Evolutionary conservation across 179 eudicot species (phyloP).

Genomic region (Monotropa hypopitys): DNA sequence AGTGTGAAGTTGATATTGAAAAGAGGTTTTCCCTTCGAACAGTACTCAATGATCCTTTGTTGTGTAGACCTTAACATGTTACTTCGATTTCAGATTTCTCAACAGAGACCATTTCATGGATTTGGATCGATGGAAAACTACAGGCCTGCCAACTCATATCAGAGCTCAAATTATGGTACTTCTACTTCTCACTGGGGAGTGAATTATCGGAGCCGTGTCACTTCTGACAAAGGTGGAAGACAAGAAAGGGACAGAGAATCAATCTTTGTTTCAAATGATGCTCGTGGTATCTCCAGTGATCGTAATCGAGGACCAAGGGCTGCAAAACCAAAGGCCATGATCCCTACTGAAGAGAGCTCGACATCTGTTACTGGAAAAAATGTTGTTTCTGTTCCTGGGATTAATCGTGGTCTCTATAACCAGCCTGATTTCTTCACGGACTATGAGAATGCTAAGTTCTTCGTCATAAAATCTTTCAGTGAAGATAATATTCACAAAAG

Average conservation of each 20-base stretch:
- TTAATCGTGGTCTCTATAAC: constrained; percentile 40
- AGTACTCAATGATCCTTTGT: neutral
- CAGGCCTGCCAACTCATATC: constrained; percentile 44
- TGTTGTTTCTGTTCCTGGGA: constrained; percentile 40
- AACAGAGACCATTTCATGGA: constrained; percentile 61
- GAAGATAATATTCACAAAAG: constrained; percentile 96
- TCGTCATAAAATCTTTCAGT: constrained; percentile 88
- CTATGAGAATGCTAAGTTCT: constrained; percentile 76
- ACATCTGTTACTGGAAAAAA: constrained; percentile 23
- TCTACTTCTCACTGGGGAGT: constrained; percentile 39
- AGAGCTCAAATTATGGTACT: constrained; percentile 31
- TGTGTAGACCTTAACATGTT: neutral
- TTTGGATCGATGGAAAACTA: constrained; percentile 44
- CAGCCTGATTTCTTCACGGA: constrained; percentile 56
- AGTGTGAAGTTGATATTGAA: too few species aligned
- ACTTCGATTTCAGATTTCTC: constrained; percentile 28
- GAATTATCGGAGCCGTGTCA: constrained; percentile 35
- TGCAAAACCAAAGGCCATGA: constrained; percentile 53
- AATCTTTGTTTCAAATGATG: constrained; percentile 16
- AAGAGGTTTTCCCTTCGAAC: too few species aligned
- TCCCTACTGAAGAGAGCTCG: constrained; percentile 30
- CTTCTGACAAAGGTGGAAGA: constrained; percentile 51
- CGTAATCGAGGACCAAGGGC: constrained; percentile 97
- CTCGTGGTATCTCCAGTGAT: constrained; percentile 45
- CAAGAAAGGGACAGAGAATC: constrained; percentile 51